Evolutionary conservation across 2,329 filamentous ascomycete genomes (phyloP), one percentile per base, ranked within the genome.

Genomic region (Colletotrichum cordylinicola): DNA sequence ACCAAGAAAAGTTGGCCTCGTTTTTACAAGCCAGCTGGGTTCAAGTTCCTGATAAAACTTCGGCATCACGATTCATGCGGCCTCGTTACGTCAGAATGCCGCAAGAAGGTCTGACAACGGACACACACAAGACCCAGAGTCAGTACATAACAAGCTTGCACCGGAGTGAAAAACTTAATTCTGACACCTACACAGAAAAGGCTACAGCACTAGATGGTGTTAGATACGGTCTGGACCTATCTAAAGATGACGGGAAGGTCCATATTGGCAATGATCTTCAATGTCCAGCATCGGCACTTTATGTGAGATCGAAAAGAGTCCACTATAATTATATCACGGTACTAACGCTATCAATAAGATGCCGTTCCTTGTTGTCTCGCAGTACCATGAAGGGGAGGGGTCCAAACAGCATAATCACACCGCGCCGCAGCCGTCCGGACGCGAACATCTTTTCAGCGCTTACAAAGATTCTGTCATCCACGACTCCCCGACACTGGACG

Each of bases 131-230:
- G 4, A 12, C 48, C 37, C 16, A 18, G 16, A 21, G 21, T 55
- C 13, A 55, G 21, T 13, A 21, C 3, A 8, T 43, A 8, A 8
- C 6, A 31, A 2, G 3, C 6, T 31, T 31, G 6, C 31, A 31
- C 9, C 2, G 9, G 6, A 8, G 2, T 31, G 6, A 8, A 27
- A 27, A 27, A 4, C 4, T 8, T 2, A 8, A 31, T 8, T 31
- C 6, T 8, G 7, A 31, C 31, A 31, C 2, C 3, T 12, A 12
- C 10, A 12, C 3, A 31, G 31, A 33, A 3, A 12, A 33, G 2
- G 3, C 9, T 8, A 33, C 31, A 12, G 9, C 9, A 33, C 1
- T 2, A 12, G 1, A 33, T 33, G 9, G 1, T 3, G 2, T 2
- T 12, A 9, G 9, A 33, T 33, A 2, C 9, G 12, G 9, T 2